Base-by-base conservation (phyloP, 2,329 filamentous ascomycete species). In the Verticillium nubilum region DNA sequence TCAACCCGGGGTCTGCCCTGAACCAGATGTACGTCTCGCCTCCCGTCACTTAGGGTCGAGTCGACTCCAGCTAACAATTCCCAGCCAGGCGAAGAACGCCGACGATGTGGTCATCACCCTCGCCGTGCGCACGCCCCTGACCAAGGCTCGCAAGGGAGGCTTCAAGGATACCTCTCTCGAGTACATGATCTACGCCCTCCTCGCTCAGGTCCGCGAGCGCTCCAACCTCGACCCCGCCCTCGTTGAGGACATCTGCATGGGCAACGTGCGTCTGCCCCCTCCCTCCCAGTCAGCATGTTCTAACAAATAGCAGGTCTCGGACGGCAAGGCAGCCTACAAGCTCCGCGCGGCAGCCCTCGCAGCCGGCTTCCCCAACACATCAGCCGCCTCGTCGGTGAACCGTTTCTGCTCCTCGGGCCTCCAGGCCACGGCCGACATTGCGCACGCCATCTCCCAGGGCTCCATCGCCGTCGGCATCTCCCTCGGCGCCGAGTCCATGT, bases 81-180 rank as follows among this genome's bases (percentile, higher is more conserved):
- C 52, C 61, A 97, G 92, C 71, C 92, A 91, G 60, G 87, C 91
- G 67, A 93, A 98, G 81, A 96, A 96, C 75, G 86, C 93, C 67
- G 94, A 98, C 73, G 95, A 99, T 80, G 84, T 99, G 58, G 95
- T 99, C 73, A 97, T 98, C 71, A 99, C 95, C 7, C 86, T 96
- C 60, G 94, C 94, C 28, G 81, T 93, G 69, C 90, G 95, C 59
- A 97, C 94, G 28, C 92, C 95, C 0, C 83, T 99, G 63, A 83
- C 89, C 71, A 98, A 97, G 80, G 92, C 85, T 57, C 83, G 83
- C 73, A 97, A 97, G 83, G 94, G 95, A 65, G 92, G 92, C 50
- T 90, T 99, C 81, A 98, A 97, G 81, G 94, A 99, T 74, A 96
- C 92, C 5, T 84, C 84, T 47, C 85, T 98, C 63, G 95, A 99